Conservation (phyloP, 345 rosid species). For the Anacardium occidentale region DNA sequence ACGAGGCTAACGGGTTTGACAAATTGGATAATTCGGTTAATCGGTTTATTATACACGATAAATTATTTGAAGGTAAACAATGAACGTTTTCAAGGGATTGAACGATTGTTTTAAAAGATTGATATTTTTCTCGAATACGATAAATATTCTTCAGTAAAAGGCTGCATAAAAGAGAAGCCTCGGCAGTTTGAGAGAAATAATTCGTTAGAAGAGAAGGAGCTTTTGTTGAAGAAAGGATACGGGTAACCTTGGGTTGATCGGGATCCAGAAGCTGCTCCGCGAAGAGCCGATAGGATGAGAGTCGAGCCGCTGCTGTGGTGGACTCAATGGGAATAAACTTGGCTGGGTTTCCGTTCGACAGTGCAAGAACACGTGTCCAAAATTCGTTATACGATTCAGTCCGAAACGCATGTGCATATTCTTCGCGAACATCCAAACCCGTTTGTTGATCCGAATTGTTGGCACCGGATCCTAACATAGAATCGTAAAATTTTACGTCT, state of each 20-base stretch:
- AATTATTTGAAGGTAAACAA: neutral
- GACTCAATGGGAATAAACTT: constrained; percentile 35
- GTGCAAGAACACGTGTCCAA: constrained; percentile 55
- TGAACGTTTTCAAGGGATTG: constrained; percentile 8
- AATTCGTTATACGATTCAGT: constrained; percentile 78
- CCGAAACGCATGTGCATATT: constrained; percentile 78
- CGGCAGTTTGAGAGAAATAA: constrained; percentile 57
- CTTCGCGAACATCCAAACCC: constrained; percentile 62
- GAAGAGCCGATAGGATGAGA: constrained; percentile 71
- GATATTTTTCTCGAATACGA: constrained; percentile 38
- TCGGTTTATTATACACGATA: constrained; percentile 9
- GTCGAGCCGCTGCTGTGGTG: constrained; percentile 66
- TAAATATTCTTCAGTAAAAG: constrained; percentile 51
- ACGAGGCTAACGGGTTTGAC: constrained; percentile 31
- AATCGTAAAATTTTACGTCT: no score
- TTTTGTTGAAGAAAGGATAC: constrained; percentile 34
- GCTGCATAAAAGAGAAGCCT: constrained; percentile 59
- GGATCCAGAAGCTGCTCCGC: constrained; percentile 73
- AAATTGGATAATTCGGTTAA: constrained; percentile 33
- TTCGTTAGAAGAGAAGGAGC: constrained; percentile 41
- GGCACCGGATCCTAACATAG: constrained; percentile 25
- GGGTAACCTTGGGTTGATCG: constrained; percentile 39
- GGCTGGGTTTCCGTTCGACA: constrained; percentile 23
- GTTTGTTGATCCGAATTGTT: constrained; percentile 8
- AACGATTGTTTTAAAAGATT: constrained; percentile 32